Evolutionary conservation across 164 flowering plant species (phyloP).

Genomic region (Warburgia ugandensis): DNA sequence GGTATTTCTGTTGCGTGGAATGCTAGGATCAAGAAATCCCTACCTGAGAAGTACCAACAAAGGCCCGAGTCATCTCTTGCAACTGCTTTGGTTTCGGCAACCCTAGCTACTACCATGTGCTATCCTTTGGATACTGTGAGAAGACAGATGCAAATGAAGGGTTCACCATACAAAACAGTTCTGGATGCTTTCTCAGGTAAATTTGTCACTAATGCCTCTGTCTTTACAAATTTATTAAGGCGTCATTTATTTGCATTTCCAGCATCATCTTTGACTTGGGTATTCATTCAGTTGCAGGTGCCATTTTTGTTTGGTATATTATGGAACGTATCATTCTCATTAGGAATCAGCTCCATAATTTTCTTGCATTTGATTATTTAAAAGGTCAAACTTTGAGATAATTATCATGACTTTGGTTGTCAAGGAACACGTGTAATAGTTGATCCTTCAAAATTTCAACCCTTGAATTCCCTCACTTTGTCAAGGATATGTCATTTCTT

Average conservation of each 20-base stretch:
- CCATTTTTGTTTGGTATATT: no score
- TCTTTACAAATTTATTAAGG: neutral
- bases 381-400: no score
- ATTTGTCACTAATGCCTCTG: neutral
- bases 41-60: constrained; percentile 76
- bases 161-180: constrained; percentile 75
- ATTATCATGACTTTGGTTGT: no score
- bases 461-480: no score
- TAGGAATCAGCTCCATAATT: no score
- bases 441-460: no score
- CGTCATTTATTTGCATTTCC: neutral
- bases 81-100: constrained; percentile 79
- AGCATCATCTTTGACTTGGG: no score
- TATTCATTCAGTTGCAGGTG: no score
- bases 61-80: constrained; percentile 72
- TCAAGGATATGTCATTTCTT: no score
- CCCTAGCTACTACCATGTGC: constrained; percentile 80
- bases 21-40: constrained; percentile 76
- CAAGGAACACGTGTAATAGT: no score
- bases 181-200: constrained; percentile 87
- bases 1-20: constrained; percentile 1
- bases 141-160: constrained; percentile 99
- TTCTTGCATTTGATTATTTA: no score
- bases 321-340: no score
- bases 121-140: constrained; percentile 95